Percentiles rank a stretch among this genome's conserved stretches.
These are phyloP conservation scores for Cyanidium caldarium DNA, from an alignment of 23 red algal genomes.

Conservation along the genomic window DNA sequence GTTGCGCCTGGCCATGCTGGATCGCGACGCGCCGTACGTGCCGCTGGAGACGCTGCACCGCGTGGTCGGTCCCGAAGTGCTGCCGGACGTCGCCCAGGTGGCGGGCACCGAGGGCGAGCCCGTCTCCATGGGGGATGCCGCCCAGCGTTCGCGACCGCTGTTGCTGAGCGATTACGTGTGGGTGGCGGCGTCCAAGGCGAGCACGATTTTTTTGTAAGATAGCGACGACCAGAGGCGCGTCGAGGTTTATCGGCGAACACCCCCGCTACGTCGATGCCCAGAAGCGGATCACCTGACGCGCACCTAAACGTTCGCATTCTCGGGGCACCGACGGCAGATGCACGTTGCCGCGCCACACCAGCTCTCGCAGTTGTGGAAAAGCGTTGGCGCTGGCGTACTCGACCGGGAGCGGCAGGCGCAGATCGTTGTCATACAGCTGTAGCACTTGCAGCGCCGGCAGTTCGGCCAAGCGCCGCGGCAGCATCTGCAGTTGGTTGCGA, in stretches of 20 bases:
- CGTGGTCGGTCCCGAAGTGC: no score
- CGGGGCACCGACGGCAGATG: not conserved
- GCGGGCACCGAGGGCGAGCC: not conserved
- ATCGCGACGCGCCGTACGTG: not conserved
- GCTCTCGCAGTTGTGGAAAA: not conserved
- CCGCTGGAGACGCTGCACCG: no score
- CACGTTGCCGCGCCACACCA: slow-evolving; percentile 6
- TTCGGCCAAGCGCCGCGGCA: slow-evolving; percentile 41
- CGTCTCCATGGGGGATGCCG: not conserved
- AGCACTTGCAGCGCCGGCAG: slow-evolving; percentile 30
- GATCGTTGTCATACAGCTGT: slow-evolving; percentile 79
- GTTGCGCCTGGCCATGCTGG: not conserved
- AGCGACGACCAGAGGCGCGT: no score
- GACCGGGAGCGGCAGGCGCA: slow-evolving; percentile 3
- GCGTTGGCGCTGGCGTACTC: not conserved
- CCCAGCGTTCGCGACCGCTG: no score
- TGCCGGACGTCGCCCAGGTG: not conserved
- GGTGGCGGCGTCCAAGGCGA: not conserved
- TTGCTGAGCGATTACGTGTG: not conserved
- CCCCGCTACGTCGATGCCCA: no score
- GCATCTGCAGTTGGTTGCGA: slow-evolving; percentile 48
- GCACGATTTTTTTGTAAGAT: no score
- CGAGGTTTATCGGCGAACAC: no score
- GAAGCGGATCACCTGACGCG: no score
- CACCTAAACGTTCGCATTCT: not conserved